Evolutionary conservation across 306 rosid genomes (phyloP).

Genomic region (Malus sieversii): DNA sequence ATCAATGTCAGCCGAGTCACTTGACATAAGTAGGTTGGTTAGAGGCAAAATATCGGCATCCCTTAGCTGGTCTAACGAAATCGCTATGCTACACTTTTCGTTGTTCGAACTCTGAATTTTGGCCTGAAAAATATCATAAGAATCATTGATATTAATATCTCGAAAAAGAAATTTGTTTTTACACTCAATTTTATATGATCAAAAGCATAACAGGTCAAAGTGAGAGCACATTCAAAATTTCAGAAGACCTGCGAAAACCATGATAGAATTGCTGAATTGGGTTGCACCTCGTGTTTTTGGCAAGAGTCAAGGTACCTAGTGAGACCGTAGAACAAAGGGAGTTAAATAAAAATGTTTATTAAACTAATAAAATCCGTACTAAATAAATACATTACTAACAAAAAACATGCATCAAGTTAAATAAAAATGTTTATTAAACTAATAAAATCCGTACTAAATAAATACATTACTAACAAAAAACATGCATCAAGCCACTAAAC

Average conservation of each 20-base stretch:
- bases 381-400: neutral
- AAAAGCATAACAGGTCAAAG: neutral
- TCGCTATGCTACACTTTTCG: slow-evolving; percentile 37
- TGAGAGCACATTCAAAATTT: neutral
- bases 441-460: neutral
- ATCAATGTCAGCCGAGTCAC: slow-evolving; percentile 41
- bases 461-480: neutral
- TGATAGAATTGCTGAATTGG: slow-evolving; percentile 31
- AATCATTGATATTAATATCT: neutral
- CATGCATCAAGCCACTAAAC: neutral
- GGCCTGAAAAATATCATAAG: slow-evolving; percentile 30
- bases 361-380: neutral
- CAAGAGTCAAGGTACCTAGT: slow-evolving; percentile 55
- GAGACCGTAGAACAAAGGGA: neutral
- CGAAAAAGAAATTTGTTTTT: too few species aligned
- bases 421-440: neutral
- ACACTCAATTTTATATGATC: neutral
- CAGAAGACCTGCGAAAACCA: slow-evolving; percentile 34
- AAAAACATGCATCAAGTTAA: neutral
- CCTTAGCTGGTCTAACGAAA: slow-evolving; percentile 49
- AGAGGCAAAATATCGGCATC: slow-evolving; percentile 57
- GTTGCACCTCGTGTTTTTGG: slow-evolving; percentile 43
- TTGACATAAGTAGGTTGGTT: slow-evolving; percentile 39
- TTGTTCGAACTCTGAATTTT: slow-evolving; percentile 32
- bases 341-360: neutral